phyloP scores from a whole-genome alignment of 2,329 filamentous ascomycete species.

The Stromatinia cepivora region DNA sequence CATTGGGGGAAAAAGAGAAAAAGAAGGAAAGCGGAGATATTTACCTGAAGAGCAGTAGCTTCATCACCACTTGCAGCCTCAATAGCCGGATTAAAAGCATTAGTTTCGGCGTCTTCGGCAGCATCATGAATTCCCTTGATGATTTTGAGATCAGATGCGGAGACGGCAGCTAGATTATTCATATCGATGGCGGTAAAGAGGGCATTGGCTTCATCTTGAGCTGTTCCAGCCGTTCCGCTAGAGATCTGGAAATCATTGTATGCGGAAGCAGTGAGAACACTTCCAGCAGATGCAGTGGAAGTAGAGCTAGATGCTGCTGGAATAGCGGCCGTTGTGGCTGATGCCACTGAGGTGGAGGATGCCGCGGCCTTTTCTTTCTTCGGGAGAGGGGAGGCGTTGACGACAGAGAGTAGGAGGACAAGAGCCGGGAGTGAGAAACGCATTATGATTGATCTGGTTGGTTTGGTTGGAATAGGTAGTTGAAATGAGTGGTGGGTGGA shows the following conservation, averaged over 20 bases:
- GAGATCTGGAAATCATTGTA: slow-evolving; percentile 52
- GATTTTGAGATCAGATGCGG: slow-evolving; percentile 49
- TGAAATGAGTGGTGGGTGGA: neutral
- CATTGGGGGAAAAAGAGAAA: neutral
- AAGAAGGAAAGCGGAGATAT: neutral
- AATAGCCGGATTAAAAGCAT: slow-evolving; percentile 57
- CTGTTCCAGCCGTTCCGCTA: slow-evolving; percentile 48
- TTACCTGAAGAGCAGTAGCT: slow-evolving; percentile 51
- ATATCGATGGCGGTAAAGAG: slow-evolving; percentile 45
- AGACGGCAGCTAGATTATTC: slow-evolving; percentile 47
- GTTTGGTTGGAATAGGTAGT: neutral
- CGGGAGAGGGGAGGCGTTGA: slow-evolving; percentile 39
- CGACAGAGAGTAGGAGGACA: slow-evolving; percentile 35
- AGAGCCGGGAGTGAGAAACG: slow-evolving; percentile 42
- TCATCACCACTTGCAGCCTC: slow-evolving; percentile 48
- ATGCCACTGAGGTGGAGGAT: slow-evolving; percentile 23
- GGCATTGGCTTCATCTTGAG: slow-evolving; percentile 47
- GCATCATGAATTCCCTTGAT: slow-evolving; percentile 53
- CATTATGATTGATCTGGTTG: slow-evolving; percentile 34
- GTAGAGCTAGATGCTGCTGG: slow-evolving; percentile 22
- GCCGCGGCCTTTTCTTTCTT: slow-evolving; percentile 26
- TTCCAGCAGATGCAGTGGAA: slow-evolving; percentile 29
- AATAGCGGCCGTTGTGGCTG: slow-evolving; percentile 15
- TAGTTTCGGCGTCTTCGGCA: slow-evolving; percentile 54
- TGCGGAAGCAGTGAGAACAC: slow-evolving; percentile 42